Evolutionary conservation across 495 filamentous ascomycete species (phyloP).

Genomic region (Lindgomyces ingoldianus): DNA sequence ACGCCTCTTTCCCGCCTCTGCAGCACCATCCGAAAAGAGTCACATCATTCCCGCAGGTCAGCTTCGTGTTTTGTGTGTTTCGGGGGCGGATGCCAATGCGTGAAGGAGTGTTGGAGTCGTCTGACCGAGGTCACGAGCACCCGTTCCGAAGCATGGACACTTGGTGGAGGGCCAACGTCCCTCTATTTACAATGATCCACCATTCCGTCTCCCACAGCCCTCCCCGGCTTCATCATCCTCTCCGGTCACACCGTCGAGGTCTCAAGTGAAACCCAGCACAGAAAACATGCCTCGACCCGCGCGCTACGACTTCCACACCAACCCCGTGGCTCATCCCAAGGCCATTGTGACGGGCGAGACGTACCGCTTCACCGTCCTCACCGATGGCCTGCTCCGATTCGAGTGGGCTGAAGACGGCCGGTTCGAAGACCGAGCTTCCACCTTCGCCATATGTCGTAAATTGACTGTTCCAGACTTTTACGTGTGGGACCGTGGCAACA

Average conservation of each 20-base stretch:
- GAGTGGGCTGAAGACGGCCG: conserved; percentile 58
- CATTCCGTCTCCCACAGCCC: conserved; percentile 2
- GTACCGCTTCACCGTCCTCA: conserved; percentile 60
- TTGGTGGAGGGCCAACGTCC: conserved; percentile 1
- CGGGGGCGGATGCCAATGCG: background rate
- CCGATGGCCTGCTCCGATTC: conserved; percentile 54
- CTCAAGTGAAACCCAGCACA: background rate
- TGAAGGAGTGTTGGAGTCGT: background rate
- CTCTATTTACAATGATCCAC: conserved; percentile 24
- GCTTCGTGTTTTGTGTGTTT: background rate
- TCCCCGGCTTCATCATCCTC: conserved; percentile 6
- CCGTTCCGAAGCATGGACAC: background rate
- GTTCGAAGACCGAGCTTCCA: conserved; percentile 61
- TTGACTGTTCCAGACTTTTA: conserved; percentile 53
- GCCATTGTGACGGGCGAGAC: conserved; percentile 51
- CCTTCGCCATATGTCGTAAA: conserved; percentile 55
- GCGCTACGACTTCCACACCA: conserved; percentile 50
- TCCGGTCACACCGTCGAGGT: background rate
- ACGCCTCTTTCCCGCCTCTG: too few species aligned
- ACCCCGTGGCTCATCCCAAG: conserved; percentile 50
- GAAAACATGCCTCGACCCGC: conserved; percentile 32
- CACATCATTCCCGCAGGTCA: too few species aligned
- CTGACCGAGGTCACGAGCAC: conserved; percentile 8
- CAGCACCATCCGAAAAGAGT: too few species aligned
- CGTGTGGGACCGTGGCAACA: conserved; percentile 44